Base-by-base conservation (phyloP, 2,329 filamentous ascomycete species). In the Cytospora mali region DNA sequence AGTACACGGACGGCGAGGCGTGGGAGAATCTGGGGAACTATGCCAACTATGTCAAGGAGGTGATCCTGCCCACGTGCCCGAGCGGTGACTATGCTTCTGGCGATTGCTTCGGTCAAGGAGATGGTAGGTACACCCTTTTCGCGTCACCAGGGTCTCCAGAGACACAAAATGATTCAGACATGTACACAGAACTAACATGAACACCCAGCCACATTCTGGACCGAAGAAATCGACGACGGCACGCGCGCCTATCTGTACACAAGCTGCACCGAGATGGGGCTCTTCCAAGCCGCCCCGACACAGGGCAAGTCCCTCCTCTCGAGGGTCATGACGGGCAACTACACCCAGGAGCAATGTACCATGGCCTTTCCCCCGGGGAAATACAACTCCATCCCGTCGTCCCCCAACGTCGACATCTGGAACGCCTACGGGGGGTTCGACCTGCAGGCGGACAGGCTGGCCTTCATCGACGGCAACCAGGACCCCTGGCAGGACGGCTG, bases 331-430 rank as follows among this genome's bases (percentile, higher is more conserved):
- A 74, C 81, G 54, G 74, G 75, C 10, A 72, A 76, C 48, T 84
- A 84, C 69, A 83, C 81, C 42, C 81, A 83, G 66, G 78, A 83
- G 69, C 84, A 81, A 81, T 84, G 82, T 66, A 76, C 68, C n/a
- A 81, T 81, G 80, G 80, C 81, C 1, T 84, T 84, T 66, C 78
- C 80, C 0, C 64, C 73, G 1, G 81, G 81, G 0, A 58, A 74
- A 28, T 75, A 78, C 70, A 82, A 80, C 66, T 66, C 68, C 31
- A 77, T 83, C 25, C 79, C 81, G 0, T 46, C 74, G 0, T 75
- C 72, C 0, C 81, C 81, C 0, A 74, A 81, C 58, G 66, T 80
- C 4, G 68, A 70, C 3, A 68, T 69, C 10, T 79, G 78, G 70
- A 80, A 81, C 62, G 71, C 71, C 48, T 84, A 81, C 65, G 81